Percentiles rank a stretch among this genome's conserved stretches.
These are phyloP conservation scores for Rhizopus arrhizus DNA, from an alignment of 371 early-diverging fungal genomes.

Conservation along the genomic window DNA sequence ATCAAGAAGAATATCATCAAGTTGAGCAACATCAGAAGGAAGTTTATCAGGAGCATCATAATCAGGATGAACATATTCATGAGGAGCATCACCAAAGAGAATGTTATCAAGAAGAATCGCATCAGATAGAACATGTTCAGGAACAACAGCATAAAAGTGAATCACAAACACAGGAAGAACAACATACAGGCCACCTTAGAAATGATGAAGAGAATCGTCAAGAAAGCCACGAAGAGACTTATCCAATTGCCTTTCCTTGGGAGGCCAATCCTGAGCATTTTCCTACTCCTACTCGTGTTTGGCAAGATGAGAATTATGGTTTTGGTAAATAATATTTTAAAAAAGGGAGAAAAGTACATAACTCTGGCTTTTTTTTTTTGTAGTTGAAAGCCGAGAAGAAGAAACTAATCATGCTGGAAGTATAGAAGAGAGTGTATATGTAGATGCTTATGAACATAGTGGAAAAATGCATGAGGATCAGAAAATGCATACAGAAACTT, in stretches of 20 bases:
- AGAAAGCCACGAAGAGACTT: not conserved
- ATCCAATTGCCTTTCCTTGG: conserved; percentile 32
- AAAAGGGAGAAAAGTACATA: not conserved
- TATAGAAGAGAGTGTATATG: not conserved
- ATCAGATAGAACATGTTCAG: conserved; percentile 3
- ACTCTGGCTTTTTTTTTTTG: not conserved
- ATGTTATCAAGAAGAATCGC: not conserved
- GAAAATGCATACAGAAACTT: not conserved
- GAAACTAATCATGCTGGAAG: not conserved
- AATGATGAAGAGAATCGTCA: not conserved
- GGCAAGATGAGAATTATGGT: conserved; percentile 25
- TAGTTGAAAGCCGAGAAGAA: not conserved
- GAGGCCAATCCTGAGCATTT: conserved; percentile 20
- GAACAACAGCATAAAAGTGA: not conserved
- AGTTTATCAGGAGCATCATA: not conserved
- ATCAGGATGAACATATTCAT: not conserved
- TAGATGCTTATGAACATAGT: not conserved
- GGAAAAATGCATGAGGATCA: not conserved
- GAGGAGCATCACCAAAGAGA: conserved; percentile 2
- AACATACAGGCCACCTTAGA: not conserved
- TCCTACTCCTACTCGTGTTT: conserved; percentile 31
- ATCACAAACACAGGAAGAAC: conserved; percentile 1
- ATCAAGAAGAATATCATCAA: conserved; percentile 1
- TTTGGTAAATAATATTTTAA: not conserved
- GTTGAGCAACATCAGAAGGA: conserved; percentile 4